Evolutionary conservation across 495 filamentous ascomycete species (phyloP), one percentile per base, ranked within the genome.

Genomic region (Annulohypoxylon moriforme): DNA sequence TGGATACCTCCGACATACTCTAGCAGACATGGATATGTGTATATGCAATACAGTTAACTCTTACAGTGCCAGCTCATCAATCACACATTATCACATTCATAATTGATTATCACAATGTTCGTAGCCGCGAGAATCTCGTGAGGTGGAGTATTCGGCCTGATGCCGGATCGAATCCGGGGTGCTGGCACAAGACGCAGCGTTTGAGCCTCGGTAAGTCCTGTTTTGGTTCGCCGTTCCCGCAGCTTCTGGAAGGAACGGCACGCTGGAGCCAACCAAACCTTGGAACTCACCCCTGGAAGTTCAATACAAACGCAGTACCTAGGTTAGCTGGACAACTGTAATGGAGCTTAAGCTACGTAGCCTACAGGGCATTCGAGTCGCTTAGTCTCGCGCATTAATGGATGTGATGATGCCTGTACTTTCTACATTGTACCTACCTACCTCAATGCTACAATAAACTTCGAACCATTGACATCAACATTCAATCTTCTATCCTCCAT

Each of bases 221-320:
- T 64, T 73, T 13, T 70, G 60, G 55, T 38, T 60, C 34, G 31
- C n/a, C 29, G 42, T 20, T 53, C 55, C 57, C 44, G 64, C 27
- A 65, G 65, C 70, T 73, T 73, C 70, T 73, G 66, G 70, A 73
- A 73, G 56, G 60, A 64, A 64, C 70, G 44, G 44, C 25, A 62
- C 31, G 50, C 29, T 49, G n/a, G n/a, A 42, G 4, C 55, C 40
- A 44, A 44, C 40, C 40, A 44, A 44, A 20, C 38, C 38, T 36
- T 11, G 14, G 36, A 61, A 33, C 31, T n/a, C 36, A 64, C 61
- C 63, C 24, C 52, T 53, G 29, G 22, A 56, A 29, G 13, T 49
- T 61, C 47, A 49, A 57, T 42, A 67, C 64, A 58, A 3, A 18
- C 22, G 20, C 40, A 25, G 33, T 62, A 38, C 11, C 36, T 40